Evolutionary conservation across 2,329 filamentous ascomycete genomes (phyloP), one percentile per base, ranked within the genome.

Genomic region (Domatiomyces catenatus): DNA sequence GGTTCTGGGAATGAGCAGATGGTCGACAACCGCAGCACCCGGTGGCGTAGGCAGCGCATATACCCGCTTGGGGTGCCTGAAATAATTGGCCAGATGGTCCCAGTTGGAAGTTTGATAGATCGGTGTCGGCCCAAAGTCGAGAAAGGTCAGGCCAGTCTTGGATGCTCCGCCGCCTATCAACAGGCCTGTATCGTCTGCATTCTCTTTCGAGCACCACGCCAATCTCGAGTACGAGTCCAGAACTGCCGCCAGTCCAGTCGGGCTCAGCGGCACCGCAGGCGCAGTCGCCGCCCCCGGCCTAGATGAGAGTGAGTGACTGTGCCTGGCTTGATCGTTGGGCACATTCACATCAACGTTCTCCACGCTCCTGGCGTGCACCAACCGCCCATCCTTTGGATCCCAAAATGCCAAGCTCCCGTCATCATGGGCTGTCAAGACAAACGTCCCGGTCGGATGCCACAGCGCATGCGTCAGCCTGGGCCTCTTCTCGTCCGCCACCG

Each of bases 401-500:
- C 90, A 98, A 58, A 96, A 84, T 0, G 94, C 90, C 46, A 98
- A 71, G 59, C 86, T 94, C 32, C 84, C 83, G 63, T 98, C 92
- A 50, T 94, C 88, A 62, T 95, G 85, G 1, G 82, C 85, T 0
- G 87, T 94, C 57, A 92, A 64, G 39, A 95, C 70, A 61, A 94
- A 94, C 0, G 86, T 93, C 0, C 89, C 92, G 1, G 86, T 94
- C 0, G 92, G 92, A 68, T 98, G 92, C 89, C 90, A 98, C 15
- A 90, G 66, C 1, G 87, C 89, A 59, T 94, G 85, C 1, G 82
- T 86, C 54, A 96, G 68, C 52, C 76, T 78, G 12, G 90, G 92
- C 59, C 75, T 79, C 48, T 89, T 79, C 52, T 76, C 64, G 12
- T 75, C 75, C 51, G 81, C 78, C 12, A 49, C 36, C 12, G 46